These are phyloP conservation scores for Bromus sterilis DNA, from an alignment of 176 grass and related monocot species.

Conservation along the genomic window DNA sequence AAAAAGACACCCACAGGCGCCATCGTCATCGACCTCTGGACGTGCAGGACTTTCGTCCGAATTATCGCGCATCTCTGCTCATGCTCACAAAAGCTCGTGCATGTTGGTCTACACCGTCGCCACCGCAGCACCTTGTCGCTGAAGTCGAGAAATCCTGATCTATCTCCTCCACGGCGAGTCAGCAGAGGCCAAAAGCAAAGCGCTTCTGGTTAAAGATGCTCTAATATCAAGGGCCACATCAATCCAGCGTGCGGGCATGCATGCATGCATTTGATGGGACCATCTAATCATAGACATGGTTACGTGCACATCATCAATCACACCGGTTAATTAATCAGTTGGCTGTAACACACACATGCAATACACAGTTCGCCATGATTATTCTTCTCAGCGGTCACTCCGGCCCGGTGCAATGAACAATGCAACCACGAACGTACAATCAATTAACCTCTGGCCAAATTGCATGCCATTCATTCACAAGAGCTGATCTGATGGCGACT, in stretches of 20 bases:
- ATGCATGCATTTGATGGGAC: neutral
- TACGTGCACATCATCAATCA: neutral
- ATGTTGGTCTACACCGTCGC: no score
- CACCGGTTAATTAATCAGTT: neutral
- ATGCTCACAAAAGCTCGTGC: no score
- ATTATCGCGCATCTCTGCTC: no score
- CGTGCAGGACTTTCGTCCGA: no score
- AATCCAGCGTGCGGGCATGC: neutral
- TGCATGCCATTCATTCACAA: neutral
- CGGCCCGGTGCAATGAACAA: neutral
- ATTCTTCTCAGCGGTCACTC: neutral
- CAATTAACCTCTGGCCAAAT: neutral
- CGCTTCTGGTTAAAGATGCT: no score
- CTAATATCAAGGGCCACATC: conserved; percentile 1
- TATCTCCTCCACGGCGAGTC: no score
- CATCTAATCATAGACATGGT: neutral
- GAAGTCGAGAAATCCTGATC: no score
- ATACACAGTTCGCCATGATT: neutral
- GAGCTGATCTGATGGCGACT: neutral
- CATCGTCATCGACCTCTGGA: no score
- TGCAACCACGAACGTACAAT: neutral
- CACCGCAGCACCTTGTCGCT: no score
- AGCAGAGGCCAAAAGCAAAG: no score
- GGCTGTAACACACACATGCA: neutral
- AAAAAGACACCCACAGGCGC: no score